Percentiles rank a stretch among this genome's conserved stretches.
Conservation (phyloP, 2,329 filamentous ascomycete species). For the Sporothrix euskadiensis region DNA sequence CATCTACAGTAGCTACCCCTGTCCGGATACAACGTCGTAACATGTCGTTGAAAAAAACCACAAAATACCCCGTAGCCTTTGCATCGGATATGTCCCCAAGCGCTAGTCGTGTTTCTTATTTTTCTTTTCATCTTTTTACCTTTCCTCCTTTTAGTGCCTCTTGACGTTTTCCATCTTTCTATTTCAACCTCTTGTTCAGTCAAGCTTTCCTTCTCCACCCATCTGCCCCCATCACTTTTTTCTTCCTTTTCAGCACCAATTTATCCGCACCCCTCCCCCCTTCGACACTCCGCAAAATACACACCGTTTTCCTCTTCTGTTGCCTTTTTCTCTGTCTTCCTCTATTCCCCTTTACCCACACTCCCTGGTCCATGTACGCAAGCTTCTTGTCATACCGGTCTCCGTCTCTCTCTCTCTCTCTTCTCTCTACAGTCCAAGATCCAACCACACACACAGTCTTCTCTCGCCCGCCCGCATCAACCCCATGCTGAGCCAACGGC, state of each 20-base stretch:
- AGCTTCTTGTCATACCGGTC: slow-evolving; percentile 14
- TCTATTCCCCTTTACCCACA: background rate
- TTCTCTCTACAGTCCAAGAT: background rate
- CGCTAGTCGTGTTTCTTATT: background rate
- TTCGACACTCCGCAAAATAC: background rate
- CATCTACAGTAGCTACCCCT: background rate
- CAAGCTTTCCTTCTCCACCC: slow-evolving; percentile 2
- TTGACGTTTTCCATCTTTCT: background rate
- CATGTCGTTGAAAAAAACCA: background rate
- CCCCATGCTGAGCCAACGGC: background rate
- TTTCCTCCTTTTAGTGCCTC: too few relatives aligned
- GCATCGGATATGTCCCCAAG: slow-evolving; percentile 16
- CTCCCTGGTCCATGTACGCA: slow-evolving; percentile 18
- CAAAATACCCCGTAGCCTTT: background rate
- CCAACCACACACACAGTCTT: background rate
- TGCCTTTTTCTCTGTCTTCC: background rate
- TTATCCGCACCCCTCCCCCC: slow-evolving; percentile 10
- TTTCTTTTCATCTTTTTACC: background rate
- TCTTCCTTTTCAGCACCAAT: background rate
- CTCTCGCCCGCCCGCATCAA: background rate
- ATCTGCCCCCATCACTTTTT: background rate
- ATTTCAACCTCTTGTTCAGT: background rate
- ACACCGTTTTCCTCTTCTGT: background rate
- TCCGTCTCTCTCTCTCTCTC: background rate
- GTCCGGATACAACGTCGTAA: background rate